Conservation (phyloP, 352 stramenopile species). For the Pythium coloratum region DNA sequence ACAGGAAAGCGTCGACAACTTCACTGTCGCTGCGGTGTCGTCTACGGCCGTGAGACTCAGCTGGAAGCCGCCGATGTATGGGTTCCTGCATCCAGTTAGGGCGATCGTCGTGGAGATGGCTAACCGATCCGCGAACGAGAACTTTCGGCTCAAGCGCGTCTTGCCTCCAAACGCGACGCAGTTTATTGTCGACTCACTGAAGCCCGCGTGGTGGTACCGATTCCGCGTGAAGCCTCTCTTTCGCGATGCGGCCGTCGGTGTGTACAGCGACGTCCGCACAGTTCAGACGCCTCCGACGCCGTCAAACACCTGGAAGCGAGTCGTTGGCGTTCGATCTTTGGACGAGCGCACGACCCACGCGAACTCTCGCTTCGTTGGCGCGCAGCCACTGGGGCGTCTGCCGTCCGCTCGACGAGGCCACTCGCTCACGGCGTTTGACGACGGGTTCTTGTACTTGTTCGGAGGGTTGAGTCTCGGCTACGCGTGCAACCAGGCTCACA, state of each 20-base stretch:
- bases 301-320: slow-evolving; percentile 42
- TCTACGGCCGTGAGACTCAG: slow-evolving; percentile 41
- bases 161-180: slow-evolving; percentile 23
- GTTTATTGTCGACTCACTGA: slow-evolving; percentile 31
- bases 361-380: slow-evolving; percentile 34
- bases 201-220: slow-evolving; percentile 39
- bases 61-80: slow-evolving; percentile 43
- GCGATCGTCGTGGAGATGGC: slow-evolving; percentile 65
- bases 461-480: slow-evolving; percentile 61
- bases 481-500: slow-evolving; percentile 49
- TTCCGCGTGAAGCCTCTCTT: slow-evolving; percentile 58
- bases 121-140: slow-evolving; percentile 49
- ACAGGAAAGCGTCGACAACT: slow-evolving; percentile 29
- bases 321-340: slow-evolving; percentile 31
- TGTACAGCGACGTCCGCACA: slow-evolving; percentile 36
- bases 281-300: slow-evolving; percentile 38
- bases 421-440: slow-evolving; percentile 47
- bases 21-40: slow-evolving; percentile 25
- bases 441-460: slow-evolving; percentile 60
- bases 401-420: slow-evolving; percentile 67
- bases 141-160: slow-evolving; percentile 51
- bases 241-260: slow-evolving; percentile 32
- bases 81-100: slow-evolving; percentile 41
- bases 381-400: slow-evolving; percentile 31
- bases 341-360: slow-evolving; percentile 36